A percentile compares a stretch with the other conserved stretches of the same genome.
Conservation (phyloP, 129 eudicot species). For the Flaveria ramosissima region DNA sequence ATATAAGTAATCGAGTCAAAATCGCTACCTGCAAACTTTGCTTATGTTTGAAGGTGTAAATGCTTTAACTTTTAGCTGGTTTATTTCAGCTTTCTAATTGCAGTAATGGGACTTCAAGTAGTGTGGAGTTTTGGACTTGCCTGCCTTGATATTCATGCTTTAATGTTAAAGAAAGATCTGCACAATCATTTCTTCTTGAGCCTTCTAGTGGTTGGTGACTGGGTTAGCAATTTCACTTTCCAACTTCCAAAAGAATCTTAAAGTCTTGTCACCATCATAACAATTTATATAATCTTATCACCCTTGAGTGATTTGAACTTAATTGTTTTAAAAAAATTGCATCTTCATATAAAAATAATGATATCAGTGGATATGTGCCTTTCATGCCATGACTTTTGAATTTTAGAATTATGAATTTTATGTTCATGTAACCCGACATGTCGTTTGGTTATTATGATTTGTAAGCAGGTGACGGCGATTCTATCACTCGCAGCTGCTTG, state of each 20-base stretch:
- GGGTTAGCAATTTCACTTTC: slow-evolving; percentile 52
- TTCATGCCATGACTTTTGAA: too few relatives aligned
- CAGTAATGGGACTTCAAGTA: slow-evolving; percentile 80
- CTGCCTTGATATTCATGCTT: slow-evolving; percentile 72
- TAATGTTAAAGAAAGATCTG: slow-evolving; percentile 56
- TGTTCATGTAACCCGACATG: background rate
- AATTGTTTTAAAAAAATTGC: too few relatives aligned
- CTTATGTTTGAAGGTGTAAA: background rate
- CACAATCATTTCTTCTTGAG: slow-evolving; percentile 55
- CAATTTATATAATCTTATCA: background rate
- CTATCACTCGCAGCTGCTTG: slow-evolving; percentile 82
- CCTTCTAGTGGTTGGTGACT: slow-evolving; percentile 79
- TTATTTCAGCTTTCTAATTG: slow-evolving; percentile 72
- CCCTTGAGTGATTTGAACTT: background rate
- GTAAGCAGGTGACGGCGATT: slow-evolving; percentile 66
- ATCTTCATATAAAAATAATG: too few relatives aligned
- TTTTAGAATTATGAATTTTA: background rate
- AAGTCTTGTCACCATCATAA: too few relatives aligned
- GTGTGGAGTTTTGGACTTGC: slow-evolving; percentile 87
- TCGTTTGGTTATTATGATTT: background rate
- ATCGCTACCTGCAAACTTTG: background rate
- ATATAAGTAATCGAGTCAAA: background rate
- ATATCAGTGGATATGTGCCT: too few relatives aligned
- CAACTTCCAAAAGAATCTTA: background rate
- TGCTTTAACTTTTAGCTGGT: slow-evolving; percentile 25